phyloP scores from a whole-genome alignment of 2,329 filamentous ascomycete species.

The Ramichloridium luteum region DNA sequence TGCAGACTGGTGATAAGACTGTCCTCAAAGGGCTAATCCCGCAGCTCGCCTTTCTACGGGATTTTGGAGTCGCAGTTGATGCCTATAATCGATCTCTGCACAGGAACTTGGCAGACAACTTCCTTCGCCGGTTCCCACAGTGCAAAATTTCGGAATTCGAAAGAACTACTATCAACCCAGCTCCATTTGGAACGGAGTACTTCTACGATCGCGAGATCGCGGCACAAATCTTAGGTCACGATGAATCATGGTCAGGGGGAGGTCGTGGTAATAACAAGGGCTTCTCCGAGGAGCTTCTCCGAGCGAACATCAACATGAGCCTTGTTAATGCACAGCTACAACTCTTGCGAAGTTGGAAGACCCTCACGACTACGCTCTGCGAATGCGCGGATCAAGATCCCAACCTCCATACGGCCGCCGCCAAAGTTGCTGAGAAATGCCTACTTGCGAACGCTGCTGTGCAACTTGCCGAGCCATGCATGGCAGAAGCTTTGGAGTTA shows the following conservation, averaged over 20 bases:
- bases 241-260: conserved; percentile 60
- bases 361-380: conserved; percentile 72
- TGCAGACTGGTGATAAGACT: conserved; percentile 57
- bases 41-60: conserved; percentile 66
- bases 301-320: conserved; percentile 82
- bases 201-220: conserved; percentile 75
- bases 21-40: conserved; percentile 61
- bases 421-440: conserved; percentile 64
- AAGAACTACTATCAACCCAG: conserved; percentile 46
- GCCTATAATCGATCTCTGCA: conserved; percentile 83
- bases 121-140: conserved; percentile 62
- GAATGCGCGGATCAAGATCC: conserved; percentile 42
- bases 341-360: conserved; percentile 81
- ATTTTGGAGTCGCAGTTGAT: conserved; percentile 65
- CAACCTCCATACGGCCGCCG: conserved; percentile 55
- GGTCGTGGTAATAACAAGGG: conserved; percentile 45
- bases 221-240: conserved; percentile 61
- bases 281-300: conserved; percentile 69
- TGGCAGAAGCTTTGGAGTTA: conserved; percentile 61
- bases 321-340: conserved; percentile 83
- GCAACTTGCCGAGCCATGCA: conserved; percentile 67
- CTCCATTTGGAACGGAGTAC: conserved; percentile 56
- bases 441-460: conserved; percentile 63
- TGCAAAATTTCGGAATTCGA: conserved; percentile 70
- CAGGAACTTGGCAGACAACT: conserved; percentile 71